A percentile compares a stretch with the other conserved stretches of the same genome.
Conservation (phyloP, 768 basidiomycete species). For the Hortiboletus flavorubellus region DNA sequence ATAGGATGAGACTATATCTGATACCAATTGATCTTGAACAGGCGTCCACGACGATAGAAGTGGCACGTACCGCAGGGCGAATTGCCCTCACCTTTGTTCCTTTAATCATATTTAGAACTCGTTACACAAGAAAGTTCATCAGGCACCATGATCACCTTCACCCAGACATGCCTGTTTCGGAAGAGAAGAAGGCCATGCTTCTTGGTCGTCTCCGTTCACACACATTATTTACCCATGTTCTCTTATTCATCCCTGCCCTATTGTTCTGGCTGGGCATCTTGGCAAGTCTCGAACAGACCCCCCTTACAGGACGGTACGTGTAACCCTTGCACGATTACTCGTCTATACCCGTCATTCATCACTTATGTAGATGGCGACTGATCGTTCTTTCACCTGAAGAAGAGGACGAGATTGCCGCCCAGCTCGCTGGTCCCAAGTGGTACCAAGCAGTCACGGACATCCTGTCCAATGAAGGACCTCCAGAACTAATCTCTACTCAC, state of each 20-base stretch:
- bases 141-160: constrained; percentile 38
- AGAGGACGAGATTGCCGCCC: constrained; percentile 82
- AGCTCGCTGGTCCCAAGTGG: constrained; percentile 85
- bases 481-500: constrained; percentile 58
- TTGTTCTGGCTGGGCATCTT: constrained; percentile 68
- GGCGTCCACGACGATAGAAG: constrained; percentile 71
- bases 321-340: not conserved
- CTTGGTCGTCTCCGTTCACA: constrained; percentile 48
- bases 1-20: not conserved
- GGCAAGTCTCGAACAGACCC: constrained; percentile 73
- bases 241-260: constrained; percentile 57
- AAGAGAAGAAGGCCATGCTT: constrained; percentile 48
- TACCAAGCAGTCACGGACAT: constrained; percentile 79
- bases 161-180: constrained; percentile 44
- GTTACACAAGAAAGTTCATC: constrained; percentile 48
- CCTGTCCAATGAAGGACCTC: constrained; percentile 60
- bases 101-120: constrained; percentile 57
- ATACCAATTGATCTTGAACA: constrained; percentile 25
- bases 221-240: constrained; percentile 48
- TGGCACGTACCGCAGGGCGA: constrained; percentile 67
- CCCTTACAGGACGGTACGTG: constrained; percentile 79
- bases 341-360: constrained; percentile 3
- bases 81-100: constrained; percentile 76
- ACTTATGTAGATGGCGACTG: constrained; percentile 65
- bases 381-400: constrained; percentile 91